Conservation (phyloP, 768 basidiomycete genomes). For the Trametes cubensis region DNA sequence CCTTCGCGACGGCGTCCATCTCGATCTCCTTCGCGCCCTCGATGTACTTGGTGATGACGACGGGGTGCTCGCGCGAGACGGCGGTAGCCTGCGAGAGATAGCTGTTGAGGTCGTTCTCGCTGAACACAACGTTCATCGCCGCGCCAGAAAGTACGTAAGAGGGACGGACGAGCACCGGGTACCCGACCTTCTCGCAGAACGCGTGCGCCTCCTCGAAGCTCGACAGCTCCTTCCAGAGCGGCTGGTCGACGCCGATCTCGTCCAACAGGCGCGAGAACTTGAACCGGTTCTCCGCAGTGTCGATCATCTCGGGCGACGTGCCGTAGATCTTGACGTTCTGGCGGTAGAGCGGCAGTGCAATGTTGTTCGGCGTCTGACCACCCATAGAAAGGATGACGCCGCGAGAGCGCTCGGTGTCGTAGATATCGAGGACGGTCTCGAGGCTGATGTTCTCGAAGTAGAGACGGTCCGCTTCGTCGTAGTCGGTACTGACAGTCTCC, state of each 20-base stretch:
- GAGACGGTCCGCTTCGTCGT: constrained; percentile 96
- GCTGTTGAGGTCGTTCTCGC: constrained; percentile 84
- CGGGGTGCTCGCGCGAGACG: constrained; percentile 94
- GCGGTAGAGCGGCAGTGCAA: constrained; percentile 91
- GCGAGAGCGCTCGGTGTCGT: constrained; percentile 84
- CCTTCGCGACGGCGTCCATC: constrained; percentile 98
- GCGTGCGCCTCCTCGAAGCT: constrained; percentile 82
- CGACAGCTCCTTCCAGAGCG: constrained; percentile 94
- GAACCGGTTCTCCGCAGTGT: constrained; percentile 98
- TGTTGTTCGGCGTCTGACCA: constrained; percentile 98
- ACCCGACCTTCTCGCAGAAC: constrained; percentile 93
- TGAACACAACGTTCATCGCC: constrained; percentile 99
- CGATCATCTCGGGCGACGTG: constrained; percentile 99
- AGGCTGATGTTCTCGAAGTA: constrained; percentile 99
- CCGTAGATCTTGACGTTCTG: constrained; percentile 99
- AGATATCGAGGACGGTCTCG: constrained; percentile 96
- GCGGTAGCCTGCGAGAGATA: constrained; percentile 95
- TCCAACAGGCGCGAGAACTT: constrained; percentile 98
- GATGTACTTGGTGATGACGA: constrained; percentile 99
- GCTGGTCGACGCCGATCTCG: constrained; percentile 98
- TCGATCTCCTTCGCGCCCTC: constrained; percentile 99
- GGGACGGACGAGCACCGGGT: constrained; percentile 94
- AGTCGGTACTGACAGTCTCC: constrained; percentile 98
- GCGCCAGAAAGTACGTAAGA: constrained; percentile 99
- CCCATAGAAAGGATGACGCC: constrained; percentile 98